These are phyloP conservation scores for Boletus subcaerulescens DNA, from an alignment of 768 basidiomycete genomes.

Conservation along the genomic window DNA sequence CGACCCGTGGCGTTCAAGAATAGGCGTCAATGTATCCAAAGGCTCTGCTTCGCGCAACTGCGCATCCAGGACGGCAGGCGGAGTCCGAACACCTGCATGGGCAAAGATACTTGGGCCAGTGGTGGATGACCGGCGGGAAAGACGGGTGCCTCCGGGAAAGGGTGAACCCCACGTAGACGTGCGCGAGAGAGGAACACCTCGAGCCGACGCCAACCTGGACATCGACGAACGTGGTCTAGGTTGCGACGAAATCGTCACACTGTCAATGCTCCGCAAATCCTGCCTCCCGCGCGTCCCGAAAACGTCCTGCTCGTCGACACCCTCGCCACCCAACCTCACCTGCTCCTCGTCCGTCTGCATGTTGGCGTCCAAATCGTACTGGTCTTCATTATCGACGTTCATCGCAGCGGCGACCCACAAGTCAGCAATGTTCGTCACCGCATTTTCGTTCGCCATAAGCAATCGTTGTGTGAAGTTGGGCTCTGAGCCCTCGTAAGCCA, in stretches of 20 bases:
- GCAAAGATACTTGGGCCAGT: conserved; percentile 75
- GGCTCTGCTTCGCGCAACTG: conserved; percentile 51
- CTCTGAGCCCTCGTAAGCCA: conserved; percentile 45
- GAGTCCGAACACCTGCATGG: conserved; percentile 78
- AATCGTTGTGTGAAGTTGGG: conserved; percentile 87
- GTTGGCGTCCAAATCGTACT: conserved; percentile 48
- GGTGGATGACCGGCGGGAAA: conserved; percentile 50
- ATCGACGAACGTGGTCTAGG: conserved; percentile 23
- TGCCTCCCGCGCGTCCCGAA: conserved; percentile 19
- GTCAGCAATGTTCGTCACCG: conserved; percentile 92
- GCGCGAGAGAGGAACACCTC: conserved; percentile 26
- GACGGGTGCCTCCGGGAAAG: conserved; percentile 32
- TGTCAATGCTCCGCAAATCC: conserved; percentile 10
- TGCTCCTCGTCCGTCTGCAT: conserved; percentile 25
- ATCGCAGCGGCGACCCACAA: conserved; percentile 97
- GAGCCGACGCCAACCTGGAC: conserved; percentile 26
- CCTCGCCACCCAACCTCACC: conserved; percentile 41
- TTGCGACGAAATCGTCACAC: conserved; percentile 23
- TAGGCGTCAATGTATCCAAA: conserved; percentile 43
- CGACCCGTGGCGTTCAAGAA: conserved; percentile 46
- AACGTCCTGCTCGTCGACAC: conserved; percentile 31
- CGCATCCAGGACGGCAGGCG: conserved; percentile 72
- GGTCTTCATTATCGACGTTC: conserved; percentile 89
- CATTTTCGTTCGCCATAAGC: conserved; percentile 91
- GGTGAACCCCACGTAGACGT: conserved; percentile 33